Evolutionary conservation across 2,329 filamentous ascomycete species (phyloP).

Genomic region (Teratosphaeria pseudoeucalypti): DNA sequence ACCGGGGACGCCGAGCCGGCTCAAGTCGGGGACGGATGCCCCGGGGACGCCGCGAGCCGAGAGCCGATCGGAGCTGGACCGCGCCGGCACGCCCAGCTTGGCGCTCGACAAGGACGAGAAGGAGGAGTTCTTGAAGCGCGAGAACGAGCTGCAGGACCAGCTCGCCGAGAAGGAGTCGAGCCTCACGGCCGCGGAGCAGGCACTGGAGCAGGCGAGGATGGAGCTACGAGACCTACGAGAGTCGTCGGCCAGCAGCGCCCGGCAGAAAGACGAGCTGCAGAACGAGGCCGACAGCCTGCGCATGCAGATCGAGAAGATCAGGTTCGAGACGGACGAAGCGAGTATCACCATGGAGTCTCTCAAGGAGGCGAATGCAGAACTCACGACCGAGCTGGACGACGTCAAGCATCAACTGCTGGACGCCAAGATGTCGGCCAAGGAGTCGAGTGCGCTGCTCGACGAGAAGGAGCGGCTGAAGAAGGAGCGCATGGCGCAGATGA

Average conservation of each 20-base stretch:
- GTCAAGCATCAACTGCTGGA: slow-evolving; percentile 93
- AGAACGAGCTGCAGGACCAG: slow-evolving; percentile 96
- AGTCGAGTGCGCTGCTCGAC: slow-evolving; percentile 77
- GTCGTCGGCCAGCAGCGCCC: slow-evolving; percentile 68
- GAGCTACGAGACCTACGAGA: slow-evolving; percentile 80
- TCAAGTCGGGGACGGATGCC: slow-evolving; percentile 37
- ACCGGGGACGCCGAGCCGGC: slow-evolving; percentile 51
- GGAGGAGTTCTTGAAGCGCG: slow-evolving; percentile 86
- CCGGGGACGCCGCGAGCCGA: slow-evolving; percentile 48
- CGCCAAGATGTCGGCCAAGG: slow-evolving; percentile 92
- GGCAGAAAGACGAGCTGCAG: slow-evolving; percentile 80
- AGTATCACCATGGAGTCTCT: slow-evolving; percentile 95
- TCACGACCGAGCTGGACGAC: slow-evolving; percentile 85
- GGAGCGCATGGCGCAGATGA: slow-evolving; percentile 99
- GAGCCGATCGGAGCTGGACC: slow-evolving; percentile 59
- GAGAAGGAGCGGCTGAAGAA: slow-evolving; percentile 99
- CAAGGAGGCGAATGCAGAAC: slow-evolving; percentile 89
- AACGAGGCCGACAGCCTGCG: slow-evolving; percentile 84
- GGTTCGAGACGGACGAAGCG: slow-evolving; percentile 93
- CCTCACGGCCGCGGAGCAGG: slow-evolving; percentile 68
- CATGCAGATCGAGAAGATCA: slow-evolving; percentile 92
- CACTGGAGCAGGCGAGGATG: slow-evolving; percentile 70
- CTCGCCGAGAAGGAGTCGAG: slow-evolving; percentile 84
- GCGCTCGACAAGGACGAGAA: slow-evolving; percentile 91
- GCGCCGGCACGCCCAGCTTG: slow-evolving; percentile 76